Base-by-base conservation (phyloP, 2,329 filamentous ascomycete genomes). In the Aspergillus thermomutatus region DNA sequence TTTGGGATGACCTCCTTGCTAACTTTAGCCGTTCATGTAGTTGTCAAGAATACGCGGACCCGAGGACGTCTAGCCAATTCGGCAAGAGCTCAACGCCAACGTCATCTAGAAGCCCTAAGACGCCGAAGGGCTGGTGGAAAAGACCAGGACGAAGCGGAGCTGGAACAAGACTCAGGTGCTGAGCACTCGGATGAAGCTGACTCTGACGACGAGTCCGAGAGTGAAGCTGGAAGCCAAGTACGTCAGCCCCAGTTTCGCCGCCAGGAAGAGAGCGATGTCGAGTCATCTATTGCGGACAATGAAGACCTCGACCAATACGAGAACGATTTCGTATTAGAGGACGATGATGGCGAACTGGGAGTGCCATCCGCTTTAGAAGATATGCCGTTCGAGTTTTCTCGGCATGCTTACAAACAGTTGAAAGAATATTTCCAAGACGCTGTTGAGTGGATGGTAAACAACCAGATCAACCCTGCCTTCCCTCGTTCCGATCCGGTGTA, bases 371-470 rank as follows among this genome's bases (percentile, higher is more conserved):
- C 76, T 25, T 52, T 70, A 5, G 69, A 78, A 10, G 78, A 79
- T 3, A 84, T 91, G 2, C 90, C 90, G 0, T 77, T 92, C 1
- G 78, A 88, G 64, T 91, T 91, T 69, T 89, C 86, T 0, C 75
- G 80, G 3, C 81, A 88, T 55, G 82, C 84, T 0, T 85, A 86
- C 60, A 86, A 87, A 63, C 88, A 88, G 51, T 77, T 87, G 0
- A 87, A 86, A 61, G 86, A 90, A 41, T 84, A 92, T 50, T 93
- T 93, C 75, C 83, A 83, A 49, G 85, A 87, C 64, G 87, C 85
- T 0, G 79, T 93, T 1, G 88, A 91, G 68, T 93, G 89, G 89
- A 87, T 92, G 74, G 86, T 93, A 2, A 88, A 91, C 66, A 89
- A 89, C 68, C 87, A 88, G 64, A 80, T 94, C 51, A 88, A 92